phyloP scores from a whole-genome alignment of 352 stramenopile genomes.

The Saprolegnia parasitica region DNA sequence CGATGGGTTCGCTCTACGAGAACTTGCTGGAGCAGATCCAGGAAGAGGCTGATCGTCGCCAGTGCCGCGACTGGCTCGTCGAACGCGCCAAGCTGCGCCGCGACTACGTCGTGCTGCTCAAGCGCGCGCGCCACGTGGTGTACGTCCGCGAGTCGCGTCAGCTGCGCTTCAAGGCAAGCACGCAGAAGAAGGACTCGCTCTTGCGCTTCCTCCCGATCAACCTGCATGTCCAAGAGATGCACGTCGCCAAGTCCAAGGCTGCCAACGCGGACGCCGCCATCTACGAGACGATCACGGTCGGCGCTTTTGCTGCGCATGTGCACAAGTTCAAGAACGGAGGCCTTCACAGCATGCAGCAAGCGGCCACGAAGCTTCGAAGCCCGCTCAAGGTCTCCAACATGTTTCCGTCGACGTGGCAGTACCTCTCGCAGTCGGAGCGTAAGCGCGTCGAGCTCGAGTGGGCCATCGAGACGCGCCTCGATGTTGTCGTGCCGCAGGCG shows the following conservation, averaged over 20 bases:
- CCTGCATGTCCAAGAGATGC: conserved; percentile 84
- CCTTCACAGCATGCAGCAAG: conserved; percentile 75
- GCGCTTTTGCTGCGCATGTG: conserved; percentile 65
- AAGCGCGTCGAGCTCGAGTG: conserved; percentile 82
- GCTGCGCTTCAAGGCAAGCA: conserved; percentile 83
- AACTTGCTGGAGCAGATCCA: conserved; percentile 84
- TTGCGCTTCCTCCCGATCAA: conserved; percentile 84
- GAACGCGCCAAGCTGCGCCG: conserved; percentile 66
- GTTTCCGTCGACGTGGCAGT: conserved; percentile 24
- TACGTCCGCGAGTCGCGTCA: conserved; percentile 80
- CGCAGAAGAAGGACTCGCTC: conserved; percentile 76
- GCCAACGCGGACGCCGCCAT: conserved; percentile 70
- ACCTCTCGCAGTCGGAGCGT: conserved; percentile 54
- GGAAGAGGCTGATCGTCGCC: conserved; percentile 70
- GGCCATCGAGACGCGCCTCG: conserved; percentile 80
- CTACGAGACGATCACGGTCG: conserved; percentile 84
- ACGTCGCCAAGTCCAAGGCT: conserved; percentile 61
- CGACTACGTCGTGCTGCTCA: conserved; percentile 73
- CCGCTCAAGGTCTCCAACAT: conserved; percentile 47
- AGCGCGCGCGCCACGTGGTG: conserved; percentile 80
- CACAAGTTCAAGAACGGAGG: conserved; percentile 87
- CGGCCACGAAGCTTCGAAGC: conserved; percentile 58
- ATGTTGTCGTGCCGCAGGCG: conserved; percentile 70
- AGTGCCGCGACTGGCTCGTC: conserved; percentile 72
- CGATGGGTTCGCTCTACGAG: conserved; percentile 47